A percentile compares a stretch with the other conserved stretches of the same genome.
Conservation (phyloP, 2,329 filamentous ascomycete species). For the Fusarium illudens region DNA sequence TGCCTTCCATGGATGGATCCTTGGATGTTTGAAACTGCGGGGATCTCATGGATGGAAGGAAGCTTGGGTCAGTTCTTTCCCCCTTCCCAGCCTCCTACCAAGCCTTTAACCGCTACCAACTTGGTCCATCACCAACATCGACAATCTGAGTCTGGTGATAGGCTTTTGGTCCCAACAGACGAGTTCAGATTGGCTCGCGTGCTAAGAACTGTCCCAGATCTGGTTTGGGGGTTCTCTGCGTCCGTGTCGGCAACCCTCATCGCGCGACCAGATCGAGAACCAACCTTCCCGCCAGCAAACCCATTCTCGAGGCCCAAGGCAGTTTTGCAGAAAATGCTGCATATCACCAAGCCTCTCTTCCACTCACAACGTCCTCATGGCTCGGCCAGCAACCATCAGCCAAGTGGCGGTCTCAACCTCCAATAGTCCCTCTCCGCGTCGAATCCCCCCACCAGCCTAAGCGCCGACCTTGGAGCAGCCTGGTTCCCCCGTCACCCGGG, state of each 20-base stretch:
- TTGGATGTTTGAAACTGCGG: neutral
- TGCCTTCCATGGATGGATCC: neutral
- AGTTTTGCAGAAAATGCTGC: neutral
- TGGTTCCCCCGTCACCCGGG: constrained; percentile 9
- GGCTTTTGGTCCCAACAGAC: neutral
- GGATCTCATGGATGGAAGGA: constrained; percentile 12
- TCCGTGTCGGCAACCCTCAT: neutral
- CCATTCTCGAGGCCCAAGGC: constrained; percentile 13
- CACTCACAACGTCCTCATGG: constrained; percentile 10
- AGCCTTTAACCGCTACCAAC: neutral
- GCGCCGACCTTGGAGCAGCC: constrained; percentile 31
- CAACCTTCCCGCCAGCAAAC: neutral
- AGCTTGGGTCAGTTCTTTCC: neutral
- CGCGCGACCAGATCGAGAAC: neutral
- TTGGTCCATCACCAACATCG: neutral
- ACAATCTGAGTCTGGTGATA: neutral
- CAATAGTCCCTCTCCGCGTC: constrained; percentile 28
- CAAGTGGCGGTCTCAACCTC: constrained; percentile 37
- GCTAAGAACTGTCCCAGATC: neutral
- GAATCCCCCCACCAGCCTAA: constrained; percentile 38
- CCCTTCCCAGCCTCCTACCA: neutral
- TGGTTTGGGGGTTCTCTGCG: neutral
- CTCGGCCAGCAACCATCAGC: constrained; percentile 17
- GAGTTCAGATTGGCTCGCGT: neutral
- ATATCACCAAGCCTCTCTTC: constrained; percentile 8